A percentile compares a stretch with the other conserved stretches of the same genome.
Conservation (phyloP, 2,329 filamentous ascomycete species). For the Proliferodiscus dingleyae region DNA sequence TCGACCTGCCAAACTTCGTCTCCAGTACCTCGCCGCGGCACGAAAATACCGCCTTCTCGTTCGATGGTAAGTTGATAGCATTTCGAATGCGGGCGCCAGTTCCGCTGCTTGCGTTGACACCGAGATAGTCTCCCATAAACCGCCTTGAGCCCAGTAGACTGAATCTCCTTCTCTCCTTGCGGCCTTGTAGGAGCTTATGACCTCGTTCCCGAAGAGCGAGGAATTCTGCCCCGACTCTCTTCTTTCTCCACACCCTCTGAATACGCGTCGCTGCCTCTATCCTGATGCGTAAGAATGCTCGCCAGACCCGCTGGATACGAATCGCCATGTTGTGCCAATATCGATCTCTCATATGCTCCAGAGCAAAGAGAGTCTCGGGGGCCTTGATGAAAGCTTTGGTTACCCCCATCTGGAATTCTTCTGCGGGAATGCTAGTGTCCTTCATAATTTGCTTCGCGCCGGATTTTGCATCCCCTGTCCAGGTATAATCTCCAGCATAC, state of each 20-base stretch:
- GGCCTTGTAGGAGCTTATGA: constrained; percentile 72
- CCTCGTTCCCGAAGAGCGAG: constrained; percentile 84
- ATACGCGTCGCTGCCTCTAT: constrained; percentile 90
- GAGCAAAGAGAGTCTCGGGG: constrained; percentile 90
- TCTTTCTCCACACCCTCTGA: constrained; percentile 92
- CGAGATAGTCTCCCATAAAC: constrained; percentile 93
- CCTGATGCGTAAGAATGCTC: constrained; percentile 89
- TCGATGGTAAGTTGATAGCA: constrained; percentile 63
- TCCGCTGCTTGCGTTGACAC: constrained; percentile 73
- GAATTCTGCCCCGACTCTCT: constrained; percentile 84
- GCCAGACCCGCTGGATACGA: constrained; percentile 93
- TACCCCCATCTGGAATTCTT: constrained; percentile 96
- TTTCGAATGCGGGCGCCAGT: constrained; percentile 76
- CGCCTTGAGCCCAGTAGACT: constrained; percentile 86
- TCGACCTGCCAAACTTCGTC: constrained; percentile 93
- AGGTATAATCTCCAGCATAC: constrained; percentile 95
- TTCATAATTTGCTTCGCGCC: constrained; percentile 91
- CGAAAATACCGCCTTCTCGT: constrained; percentile 80
- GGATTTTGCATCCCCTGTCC: constrained; percentile 81
- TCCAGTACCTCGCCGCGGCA: constrained; percentile 86
- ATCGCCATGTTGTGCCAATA: constrained; percentile 99
- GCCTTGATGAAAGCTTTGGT: constrained; percentile 98
- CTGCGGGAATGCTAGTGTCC: constrained; percentile 89
- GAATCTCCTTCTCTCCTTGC: constrained; percentile 87
- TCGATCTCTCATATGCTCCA: constrained; percentile 95